Base-by-base conservation (phyloP, 345 rosid species). In the Viola odorata region DNA sequence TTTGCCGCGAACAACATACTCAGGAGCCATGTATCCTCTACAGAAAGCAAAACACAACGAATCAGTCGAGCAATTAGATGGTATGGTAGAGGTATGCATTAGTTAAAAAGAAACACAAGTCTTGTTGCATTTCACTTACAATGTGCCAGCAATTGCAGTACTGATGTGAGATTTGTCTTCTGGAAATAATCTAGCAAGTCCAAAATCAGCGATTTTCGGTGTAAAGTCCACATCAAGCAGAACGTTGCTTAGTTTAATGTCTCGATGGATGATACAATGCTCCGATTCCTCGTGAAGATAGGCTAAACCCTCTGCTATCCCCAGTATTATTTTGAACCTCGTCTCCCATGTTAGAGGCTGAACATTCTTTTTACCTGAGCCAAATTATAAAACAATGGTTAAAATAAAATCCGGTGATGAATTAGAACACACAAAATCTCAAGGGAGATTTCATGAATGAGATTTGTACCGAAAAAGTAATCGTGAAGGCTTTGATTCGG, bases 1-100 rank as follows among this genome's bases (percentile, higher is more conserved):
- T 60, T 81, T 79, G 40, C 98, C 98, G 0, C 82, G 74, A 61
- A 84, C 85, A 4, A 86, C 72, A 47, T 89, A 92, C 54, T 91
- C 96, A 0, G 98, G 98, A 37, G 96, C 95, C 98, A 87, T 87
- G 71, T 89, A 91, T 50, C 98, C 98, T 68, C 96, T 92, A 63
- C 42, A 61, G 12, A 32, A 32, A 58, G 48, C 53, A 13, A 55
- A 57, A 41, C 36, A 41, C 12, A 41, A 39, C 5, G 0, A 42
- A 58, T 11, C 11, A 11, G 7, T 42, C 23, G 17, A 6, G 39
- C 13, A 37, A 11, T 32, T 51, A 16, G 12, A 23, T 4, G 23
- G 32, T 23, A n/a, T n/a, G n/a, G n/a, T n/a, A n/a, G n/a, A n/a
- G n/a, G n/a, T n/a, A 23, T 23, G 32, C 32, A 23, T 23, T 23